Conservation (phyloP, 2,329 filamentous ascomycete genomes). For the Fusarium solani-melongenae region DNA sequence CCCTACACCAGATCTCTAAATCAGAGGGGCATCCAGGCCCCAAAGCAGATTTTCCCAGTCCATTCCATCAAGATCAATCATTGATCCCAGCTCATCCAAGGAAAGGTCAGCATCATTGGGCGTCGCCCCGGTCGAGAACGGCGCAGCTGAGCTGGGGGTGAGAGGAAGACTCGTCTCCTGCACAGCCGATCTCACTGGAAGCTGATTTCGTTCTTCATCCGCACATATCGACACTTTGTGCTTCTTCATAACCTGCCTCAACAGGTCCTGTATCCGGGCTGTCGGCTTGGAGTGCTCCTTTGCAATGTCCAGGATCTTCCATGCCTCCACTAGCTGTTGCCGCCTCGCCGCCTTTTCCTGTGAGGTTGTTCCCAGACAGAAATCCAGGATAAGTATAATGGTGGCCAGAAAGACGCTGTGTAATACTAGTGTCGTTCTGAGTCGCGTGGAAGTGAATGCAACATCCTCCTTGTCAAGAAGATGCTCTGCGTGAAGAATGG, state of each 20-base stretch:
- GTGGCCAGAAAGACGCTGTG: conserved; percentile 50
- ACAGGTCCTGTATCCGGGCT: conserved; percentile 45
- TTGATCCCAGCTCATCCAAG: conserved; percentile 42
- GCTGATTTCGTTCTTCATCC: conserved; percentile 4
- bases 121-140: conserved; percentile 20
- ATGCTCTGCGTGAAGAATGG: conserved; percentile 46
- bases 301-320: conserved; percentile 48
- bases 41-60: conserved; percentile 51
- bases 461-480: conserved; percentile 42
- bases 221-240: conserved; percentile 41
- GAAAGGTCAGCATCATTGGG: conserved; percentile 23
- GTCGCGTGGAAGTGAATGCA: conserved; percentile 42
- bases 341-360: conserved; percentile 39
- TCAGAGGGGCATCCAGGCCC: conserved; percentile 49
- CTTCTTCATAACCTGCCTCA: conserved; percentile 47
- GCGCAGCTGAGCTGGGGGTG: conserved; percentile 43
- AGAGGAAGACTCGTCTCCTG: conserved; percentile 36
- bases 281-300: conserved; percentile 45
- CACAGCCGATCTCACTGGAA: background rate
- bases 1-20: conserved; percentile 28
- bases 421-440: conserved; percentile 46
- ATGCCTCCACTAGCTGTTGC: conserved; percentile 45
- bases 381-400: conserved; percentile 49
- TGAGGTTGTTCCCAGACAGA: conserved; percentile 42
- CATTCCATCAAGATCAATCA: conserved; percentile 49